These are phyloP conservation scores for Candida ulmi DNA, from an alignment of 805 yeast species.

Conservation along the genomic window DNA sequence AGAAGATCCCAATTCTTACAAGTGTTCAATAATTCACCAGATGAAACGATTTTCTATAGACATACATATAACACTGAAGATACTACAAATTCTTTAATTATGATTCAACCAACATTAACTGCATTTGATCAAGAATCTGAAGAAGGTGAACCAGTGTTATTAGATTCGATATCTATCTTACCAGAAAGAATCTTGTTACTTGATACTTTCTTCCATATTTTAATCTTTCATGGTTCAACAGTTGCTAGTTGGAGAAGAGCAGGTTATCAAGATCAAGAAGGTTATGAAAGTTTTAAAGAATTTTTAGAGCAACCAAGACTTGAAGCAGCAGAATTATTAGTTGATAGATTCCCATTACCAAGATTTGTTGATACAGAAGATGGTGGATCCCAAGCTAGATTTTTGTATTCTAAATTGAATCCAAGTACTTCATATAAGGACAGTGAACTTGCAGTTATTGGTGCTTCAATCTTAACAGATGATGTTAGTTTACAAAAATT, in stretches of 20 bases:
- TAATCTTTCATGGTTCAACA: slow-evolving; percentile 91
- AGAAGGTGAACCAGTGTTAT: slow-evolving; percentile 83
- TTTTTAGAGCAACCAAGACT: slow-evolving; percentile 83
- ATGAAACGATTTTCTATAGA: slow-evolving; percentile 95
- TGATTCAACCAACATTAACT: slow-evolving; percentile 96
- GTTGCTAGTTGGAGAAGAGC: slow-evolving; percentile 96
- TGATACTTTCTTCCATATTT: slow-evolving; percentile 95
- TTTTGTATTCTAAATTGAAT: slow-evolving; percentile 88
- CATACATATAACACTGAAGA: slow-evolving; percentile 90
- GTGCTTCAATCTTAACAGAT: slow-evolving; percentile 88
- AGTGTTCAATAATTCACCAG: slow-evolving; percentile 97
- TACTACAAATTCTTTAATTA: slow-evolving; percentile 84
- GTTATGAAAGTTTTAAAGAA: slow-evolving; percentile 80
- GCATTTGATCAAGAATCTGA: slow-evolving; percentile 53
- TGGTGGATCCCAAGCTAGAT: slow-evolving; percentile 98
- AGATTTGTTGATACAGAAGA: slow-evolving; percentile 96
- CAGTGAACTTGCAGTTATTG: slow-evolving; percentile 27
- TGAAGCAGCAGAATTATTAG: slow-evolving; percentile 87
- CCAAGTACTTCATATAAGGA: slow-evolving; percentile 76
- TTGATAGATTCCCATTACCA: slow-evolving; percentile 96
- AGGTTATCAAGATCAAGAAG: slow-evolving; percentile 88
- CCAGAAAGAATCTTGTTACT: slow-evolving; percentile 82
- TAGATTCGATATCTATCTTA: slow-evolving; percentile 88
- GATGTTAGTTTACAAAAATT: slow-evolving; percentile 93
- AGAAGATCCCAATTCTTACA: slow-evolving; percentile 95